Base-by-base conservation (phyloP, 768 basidiomycete genomes). In the Tulasnella sp. region DNA sequence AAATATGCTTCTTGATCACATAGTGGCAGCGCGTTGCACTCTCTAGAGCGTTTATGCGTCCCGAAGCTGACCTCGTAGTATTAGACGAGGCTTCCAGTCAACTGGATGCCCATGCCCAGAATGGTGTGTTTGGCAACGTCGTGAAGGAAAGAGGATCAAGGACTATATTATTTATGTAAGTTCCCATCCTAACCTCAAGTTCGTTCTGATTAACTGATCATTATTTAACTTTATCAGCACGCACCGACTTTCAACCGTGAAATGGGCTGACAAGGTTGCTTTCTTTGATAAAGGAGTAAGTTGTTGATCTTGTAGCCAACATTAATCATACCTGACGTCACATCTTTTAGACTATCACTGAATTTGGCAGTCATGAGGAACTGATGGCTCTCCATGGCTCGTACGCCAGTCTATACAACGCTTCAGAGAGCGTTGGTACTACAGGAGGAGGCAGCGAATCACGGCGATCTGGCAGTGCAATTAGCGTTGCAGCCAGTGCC, bases 11-110 rank as follows among this genome's bases (percentile, higher is more conserved):
- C 19, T 28, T 53, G 54, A 55, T 37, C 27, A 19, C 41, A 57
- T 59, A 88, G 83, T 89, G 87, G 87, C 86, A 89, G 66, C 70
- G 83, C 58, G 75, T 92, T 51, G 87, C 89, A 15, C 74, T 91
- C 43, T 83, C 87, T 41, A 75, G 89, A 42, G 83, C 86, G 13
- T 90, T 91, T 60, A 86, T 90, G 82, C 72, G 87, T 54, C 81
- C 83, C n/a, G 42, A 74, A 70, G 60, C 83, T 77, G 84, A 90
- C 64, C 66, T 91, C 12, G 68, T 91, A 28, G 65, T 91, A 35
- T 83, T 91, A 60, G 89, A 92, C 63, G 85, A 89, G 67, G 84
- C 86, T 7, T 55, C 54, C 10, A 45, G 53, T 8, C 39, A 56
- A n/a, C 53, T 56, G 16, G 54, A 56, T 37, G 32, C 40, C 12